Evolutionary conservation across 345 rosid species (phyloP), one percentile per base, ranked within the genome.

Genomic region (Fremontodendron californicum): DNA sequence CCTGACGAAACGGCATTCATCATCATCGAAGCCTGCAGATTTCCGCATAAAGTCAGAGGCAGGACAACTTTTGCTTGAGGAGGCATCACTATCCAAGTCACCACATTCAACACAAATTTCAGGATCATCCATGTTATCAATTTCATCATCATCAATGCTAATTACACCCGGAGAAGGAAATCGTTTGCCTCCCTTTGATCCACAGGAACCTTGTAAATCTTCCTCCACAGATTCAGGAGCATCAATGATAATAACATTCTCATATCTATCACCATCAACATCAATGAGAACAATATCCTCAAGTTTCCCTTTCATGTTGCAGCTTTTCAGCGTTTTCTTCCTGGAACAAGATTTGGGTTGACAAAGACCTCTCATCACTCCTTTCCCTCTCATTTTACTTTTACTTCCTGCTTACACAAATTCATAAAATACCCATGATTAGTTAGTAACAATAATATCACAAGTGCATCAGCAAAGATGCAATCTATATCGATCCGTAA

Each of bases 271-370:
- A 76, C 83, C 51, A n/a, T 89, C 92, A 77, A 90, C 92, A 80
- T 92, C 97, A 66, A 91, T 86, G 70, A 90, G 29, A 75, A 89
- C 85, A 79, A 89, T 78, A 82, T 91, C 83, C 71, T 90, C 86
- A 10, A 63, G 31, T 65, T 80, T 77, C 61, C 84, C 81, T 48
- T 83, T 82, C 60, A 74, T 82, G 52, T 71, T 71, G 70, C 86
- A 80, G 54, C 89, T 74, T 60, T 74, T 81, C 23, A 77, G 73
- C 25, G 75, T 78, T 73, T 84, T 82, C 78, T 86, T 88, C 85
- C 86, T 79, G 35, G 82, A 80, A 74, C 82, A 78, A 52, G 87
- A 49, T 73, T 82, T 84, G 54, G 80, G 77, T 45, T 73, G 86
- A 74, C 82, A 82, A 78, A 52, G 77, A 54, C 86, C 79, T 81